Evolutionary conservation across 2,329 filamentous ascomycete genomes (phyloP).

Genomic region (Colletotrichum somersetense): DNA sequence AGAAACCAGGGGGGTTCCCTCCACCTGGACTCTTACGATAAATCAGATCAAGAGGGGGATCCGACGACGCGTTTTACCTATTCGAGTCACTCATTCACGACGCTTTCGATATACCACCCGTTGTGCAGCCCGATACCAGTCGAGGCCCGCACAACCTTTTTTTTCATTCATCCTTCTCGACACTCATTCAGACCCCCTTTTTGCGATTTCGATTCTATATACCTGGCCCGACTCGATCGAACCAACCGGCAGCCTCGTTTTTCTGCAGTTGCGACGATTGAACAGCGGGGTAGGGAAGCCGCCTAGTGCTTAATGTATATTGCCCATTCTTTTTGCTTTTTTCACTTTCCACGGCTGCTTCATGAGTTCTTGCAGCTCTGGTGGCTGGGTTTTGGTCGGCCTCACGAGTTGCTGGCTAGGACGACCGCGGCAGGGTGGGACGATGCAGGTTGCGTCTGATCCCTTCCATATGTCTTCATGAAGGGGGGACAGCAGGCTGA

Average conservation of each 20-base stretch:
- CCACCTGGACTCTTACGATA: slow-evolving; percentile 31
- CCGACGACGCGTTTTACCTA: slow-evolving; percentile 36
- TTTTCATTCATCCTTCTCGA: slow-evolving; percentile 49
- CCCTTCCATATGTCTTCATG: slow-evolving; percentile 33
- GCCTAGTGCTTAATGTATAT: slow-evolving; percentile 44
- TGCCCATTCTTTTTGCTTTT: slow-evolving; percentile 25
- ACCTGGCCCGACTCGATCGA: slow-evolving; percentile 40
- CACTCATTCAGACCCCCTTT: slow-evolving; percentile 47
- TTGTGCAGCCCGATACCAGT: slow-evolving; percentile 29
- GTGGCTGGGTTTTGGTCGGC: slow-evolving; percentile 34
- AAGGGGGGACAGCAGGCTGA: background rate
- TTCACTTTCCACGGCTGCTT: slow-evolving; percentile 23
- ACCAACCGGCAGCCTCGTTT: slow-evolving; percentile 31
- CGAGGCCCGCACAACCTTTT: slow-evolving; percentile 23
- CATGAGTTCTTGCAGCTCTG: slow-evolving; percentile 36
- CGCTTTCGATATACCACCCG: slow-evolving; percentile 45
- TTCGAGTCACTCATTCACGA: slow-evolving; percentile 43
- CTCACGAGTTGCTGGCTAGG: slow-evolving; percentile 7
- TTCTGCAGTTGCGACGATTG: slow-evolving; percentile 28
- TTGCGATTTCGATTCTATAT: slow-evolving; percentile 43
- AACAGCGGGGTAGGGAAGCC: slow-evolving; percentile 24
- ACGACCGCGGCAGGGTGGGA: slow-evolving; percentile 13
- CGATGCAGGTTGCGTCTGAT: background rate
- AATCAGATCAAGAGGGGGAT: slow-evolving; percentile 34
- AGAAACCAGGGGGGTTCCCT: slow-evolving; percentile 14